A percentile compares a stretch with the other conserved stretches of the same genome.
Conservation (phyloP, 164 flowering plant genomes). For the Magnolia officinalis region DNA sequence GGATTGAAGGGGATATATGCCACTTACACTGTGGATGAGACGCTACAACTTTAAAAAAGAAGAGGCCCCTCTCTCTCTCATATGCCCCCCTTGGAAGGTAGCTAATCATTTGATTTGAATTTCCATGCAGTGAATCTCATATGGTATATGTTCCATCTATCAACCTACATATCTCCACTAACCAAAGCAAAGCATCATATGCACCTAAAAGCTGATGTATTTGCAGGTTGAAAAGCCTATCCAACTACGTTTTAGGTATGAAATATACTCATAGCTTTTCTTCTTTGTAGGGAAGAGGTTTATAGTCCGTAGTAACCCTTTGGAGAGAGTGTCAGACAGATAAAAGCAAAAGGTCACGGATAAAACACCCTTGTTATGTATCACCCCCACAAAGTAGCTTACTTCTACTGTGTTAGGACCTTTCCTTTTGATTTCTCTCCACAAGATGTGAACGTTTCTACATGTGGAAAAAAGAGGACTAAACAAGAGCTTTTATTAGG, state of each 20-base stretch:
- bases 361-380: too few species aligned
- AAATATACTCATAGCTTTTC: not conserved
- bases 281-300: not conserved
- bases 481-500: too few species aligned
- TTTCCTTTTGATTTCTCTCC: too few species aligned
- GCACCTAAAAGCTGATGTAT: slow-evolving; percentile 42
- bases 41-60: not conserved
- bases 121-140: slow-evolving; percentile 26
- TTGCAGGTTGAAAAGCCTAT: slow-evolving; percentile 33
- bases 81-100: not conserved
- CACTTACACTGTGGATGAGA: not conserved
- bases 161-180: slow-evolving; percentile 32
- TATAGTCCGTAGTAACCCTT: not conserved
- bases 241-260: slow-evolving; percentile 16
- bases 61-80: slow-evolving; percentile 13
- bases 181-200: slow-evolving; percentile 43
- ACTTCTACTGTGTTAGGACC: not conserved
- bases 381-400: not conserved
- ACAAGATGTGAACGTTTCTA: too few species aligned
- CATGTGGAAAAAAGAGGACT: too few species aligned
- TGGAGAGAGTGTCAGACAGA: not conserved
- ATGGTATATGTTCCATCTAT: slow-evolving; percentile 57
- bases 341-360: not conserved
- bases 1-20: not conserved
- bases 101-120: slow-evolving; percentile 57